A percentile compares a stretch with the other conserved stretches of the same genome.
phyloP scores from a whole-genome alignment of 495 filamentous ascomycete genomes.

The Aspergillus heteromorphus region DNA sequence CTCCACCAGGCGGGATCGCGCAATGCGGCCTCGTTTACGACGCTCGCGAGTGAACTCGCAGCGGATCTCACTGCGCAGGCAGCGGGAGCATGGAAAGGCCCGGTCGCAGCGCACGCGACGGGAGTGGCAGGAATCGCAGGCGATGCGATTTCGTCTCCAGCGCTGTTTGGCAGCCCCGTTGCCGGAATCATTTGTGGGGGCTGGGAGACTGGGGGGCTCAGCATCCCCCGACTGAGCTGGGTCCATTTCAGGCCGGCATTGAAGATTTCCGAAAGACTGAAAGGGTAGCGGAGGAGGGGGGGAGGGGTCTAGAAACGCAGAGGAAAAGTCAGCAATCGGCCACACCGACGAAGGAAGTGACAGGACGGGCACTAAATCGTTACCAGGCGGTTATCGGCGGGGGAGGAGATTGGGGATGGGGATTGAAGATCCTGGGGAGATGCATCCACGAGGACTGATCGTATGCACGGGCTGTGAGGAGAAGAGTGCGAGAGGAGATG shows the following conservation, averaged over 20 bases:
- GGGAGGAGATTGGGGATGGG: background rate
- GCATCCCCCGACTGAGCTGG: conserved; percentile 28
- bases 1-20: conserved; percentile 25
- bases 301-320: background rate
- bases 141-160: conserved; percentile 43
- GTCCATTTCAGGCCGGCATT: conserved; percentile 35
- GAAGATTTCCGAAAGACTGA: conserved; percentile 3
- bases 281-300: background rate
- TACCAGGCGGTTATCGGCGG: background rate
- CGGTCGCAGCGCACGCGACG: conserved; percentile 47
- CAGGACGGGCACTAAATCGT: background rate
- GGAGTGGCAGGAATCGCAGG: conserved; percentile 42
- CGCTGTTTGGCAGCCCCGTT: conserved; percentile 33
- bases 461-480: background rate
- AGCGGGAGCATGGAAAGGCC: conserved; percentile 43
- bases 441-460: background rate
- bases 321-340: background rate
- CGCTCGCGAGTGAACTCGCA: conserved; percentile 45
- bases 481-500: background rate
- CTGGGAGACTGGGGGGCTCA: conserved; percentile 15
- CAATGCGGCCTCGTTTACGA: conserved; percentile 42
- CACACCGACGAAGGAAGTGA: background rate
- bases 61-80: conserved; percentile 36
- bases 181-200: conserved; percentile 23
- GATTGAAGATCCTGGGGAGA: background rate